Evolutionary conservation across 31 red algal genomes (phyloP), one percentile per base, ranked within the genome.

Genomic region (Porphyra umbilicalis): DNA sequence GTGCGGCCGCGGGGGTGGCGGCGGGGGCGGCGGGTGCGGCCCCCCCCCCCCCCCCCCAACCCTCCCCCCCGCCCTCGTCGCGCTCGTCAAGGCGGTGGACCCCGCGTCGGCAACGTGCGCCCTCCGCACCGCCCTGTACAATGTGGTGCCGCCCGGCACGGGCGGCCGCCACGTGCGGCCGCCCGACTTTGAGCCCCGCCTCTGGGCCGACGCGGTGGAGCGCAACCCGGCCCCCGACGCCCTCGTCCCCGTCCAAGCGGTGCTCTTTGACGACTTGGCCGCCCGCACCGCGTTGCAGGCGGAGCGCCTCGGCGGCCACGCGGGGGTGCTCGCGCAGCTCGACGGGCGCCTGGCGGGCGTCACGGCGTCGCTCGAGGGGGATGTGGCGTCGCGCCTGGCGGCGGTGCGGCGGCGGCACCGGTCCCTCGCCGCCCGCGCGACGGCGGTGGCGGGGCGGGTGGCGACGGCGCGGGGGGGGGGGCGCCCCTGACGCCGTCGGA

Each of bases 241-340:
- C 38, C 82, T 89, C 13, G 88, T 95, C 37, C 93, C 93, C 13
- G 88, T 88, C 16, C 93, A 90, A 83, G 93, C 88, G n/a, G 86
- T 86, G 40, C 38, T 75, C 46, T 95, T 95, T 83, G 93, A 95
- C 77, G 86, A 95, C 80, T 82, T 95, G 29, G 71, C 88, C 16
- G 34, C 75, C 32, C 42, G 91, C 38, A 38, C 86, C 35, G 77
- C 81, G 0, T 35, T 81, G 38, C 91, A 93, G 79, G 40, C 78
- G 68, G 81, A 84, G 71, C 91, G 91, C 46, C 34, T 93, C 30
- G 39, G 81, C 11, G 83, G 88, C 32, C 91, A 93, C 74, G 34
- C 81, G 0, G 18, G 74, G 5, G 79, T 88, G 29, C 78, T 93
- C 6, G 79, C 46, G 25, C 75, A 83, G 34, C 81, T 88, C 31